A percentile compares a stretch with the other conserved stretches of the same genome.
Evolutionary conservation across 2,329 filamentous ascomycete species (phyloP).

Genomic region (Aspergillus hortae): DNA sequence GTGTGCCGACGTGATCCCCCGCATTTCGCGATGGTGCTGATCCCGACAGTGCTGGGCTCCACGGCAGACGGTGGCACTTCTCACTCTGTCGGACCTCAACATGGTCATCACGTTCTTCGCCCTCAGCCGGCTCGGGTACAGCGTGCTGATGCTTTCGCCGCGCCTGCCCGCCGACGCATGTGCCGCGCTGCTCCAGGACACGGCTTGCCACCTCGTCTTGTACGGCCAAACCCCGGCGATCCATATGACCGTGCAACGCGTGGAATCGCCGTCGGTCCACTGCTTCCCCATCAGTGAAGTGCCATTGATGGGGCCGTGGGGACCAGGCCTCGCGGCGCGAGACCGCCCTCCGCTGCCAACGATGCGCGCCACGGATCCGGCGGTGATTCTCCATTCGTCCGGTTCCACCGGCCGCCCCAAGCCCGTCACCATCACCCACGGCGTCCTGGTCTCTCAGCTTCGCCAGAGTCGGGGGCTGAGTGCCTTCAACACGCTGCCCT

Average conservation of each 20-base stretch:
- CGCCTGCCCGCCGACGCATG: constrained; percentile 40
- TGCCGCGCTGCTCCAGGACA: constrained; percentile 35
- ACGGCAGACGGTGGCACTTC: background rate
- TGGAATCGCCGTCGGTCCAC: constrained; percentile 13
- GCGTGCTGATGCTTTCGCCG: constrained; percentile 42
- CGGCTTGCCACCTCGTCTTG: constrained; percentile 31
- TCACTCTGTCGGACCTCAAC: background rate
- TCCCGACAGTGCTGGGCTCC: too few species aligned
- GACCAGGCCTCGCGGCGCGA: constrained; percentile 4
- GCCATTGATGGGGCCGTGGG: too few species aligned
- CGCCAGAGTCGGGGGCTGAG: constrained; percentile 32
- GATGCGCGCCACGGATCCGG: constrained; percentile 26
- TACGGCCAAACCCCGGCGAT: constrained; percentile 34
- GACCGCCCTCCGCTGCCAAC: constrained; percentile 14
- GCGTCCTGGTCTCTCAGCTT: constrained; percentile 34
- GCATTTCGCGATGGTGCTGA: too few species aligned
- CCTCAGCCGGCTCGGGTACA: constrained; percentile 25
- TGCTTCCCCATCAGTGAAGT: constrained; percentile 19
- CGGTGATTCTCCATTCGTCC: constrained; percentile 47
- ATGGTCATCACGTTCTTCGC: background rate
- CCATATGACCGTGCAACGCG: constrained; percentile 22
- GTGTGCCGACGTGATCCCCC: too few species aligned
- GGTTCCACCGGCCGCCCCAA: constrained; percentile 48
- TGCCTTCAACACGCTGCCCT: constrained; percentile 42
- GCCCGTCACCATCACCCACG: constrained; percentile 42